Conservation (phyloP, 164 flowering plant species). For the Buxus sempervirens region DNA sequence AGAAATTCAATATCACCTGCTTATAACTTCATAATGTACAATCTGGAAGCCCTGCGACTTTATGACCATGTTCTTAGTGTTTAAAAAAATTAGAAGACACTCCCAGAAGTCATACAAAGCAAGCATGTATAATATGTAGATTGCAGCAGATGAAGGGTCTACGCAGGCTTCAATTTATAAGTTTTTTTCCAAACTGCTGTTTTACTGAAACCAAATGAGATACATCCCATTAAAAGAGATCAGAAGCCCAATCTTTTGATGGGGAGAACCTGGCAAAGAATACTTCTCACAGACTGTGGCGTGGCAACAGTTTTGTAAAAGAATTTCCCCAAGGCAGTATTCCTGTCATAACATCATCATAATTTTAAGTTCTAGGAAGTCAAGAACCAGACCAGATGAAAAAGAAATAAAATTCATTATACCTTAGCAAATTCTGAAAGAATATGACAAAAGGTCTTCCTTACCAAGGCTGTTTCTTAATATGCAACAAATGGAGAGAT, state of each 20-base stretch:
- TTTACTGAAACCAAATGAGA: neutral
- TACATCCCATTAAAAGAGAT: neutral
- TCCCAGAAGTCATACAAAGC: no score
- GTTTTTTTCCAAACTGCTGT: neutral
- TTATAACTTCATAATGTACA: no score
- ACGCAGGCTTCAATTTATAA: no score
- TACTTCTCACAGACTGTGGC: conserved; percentile 67
- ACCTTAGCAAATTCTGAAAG: conserved; percentile 79
- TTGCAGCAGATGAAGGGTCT: no score
- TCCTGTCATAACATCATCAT: conserved; percentile 40
- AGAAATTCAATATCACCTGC: no score
- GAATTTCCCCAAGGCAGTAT: conserved; percentile 63
- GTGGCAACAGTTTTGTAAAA: conserved; percentile 79
- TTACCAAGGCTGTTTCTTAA: conserved; percentile 87
- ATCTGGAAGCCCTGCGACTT: no score
- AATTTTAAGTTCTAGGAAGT: neutral
- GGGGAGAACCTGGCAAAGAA: conserved; percentile 76
- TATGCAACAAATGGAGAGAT: conserved; percentile 91
- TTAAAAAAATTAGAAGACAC: no score
- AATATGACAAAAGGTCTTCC: no score
- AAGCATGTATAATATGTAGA: no score
- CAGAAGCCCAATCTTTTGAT: conserved; percentile 1
- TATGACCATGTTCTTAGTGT: no score
- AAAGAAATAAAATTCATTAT: conserved; percentile 3
- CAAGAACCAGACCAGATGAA: neutral